Evolutionary conservation across 257 asterid genomes (phyloP), one percentile per base, ranked within the genome.

Genomic region (Capsicum pubescens): DNA sequence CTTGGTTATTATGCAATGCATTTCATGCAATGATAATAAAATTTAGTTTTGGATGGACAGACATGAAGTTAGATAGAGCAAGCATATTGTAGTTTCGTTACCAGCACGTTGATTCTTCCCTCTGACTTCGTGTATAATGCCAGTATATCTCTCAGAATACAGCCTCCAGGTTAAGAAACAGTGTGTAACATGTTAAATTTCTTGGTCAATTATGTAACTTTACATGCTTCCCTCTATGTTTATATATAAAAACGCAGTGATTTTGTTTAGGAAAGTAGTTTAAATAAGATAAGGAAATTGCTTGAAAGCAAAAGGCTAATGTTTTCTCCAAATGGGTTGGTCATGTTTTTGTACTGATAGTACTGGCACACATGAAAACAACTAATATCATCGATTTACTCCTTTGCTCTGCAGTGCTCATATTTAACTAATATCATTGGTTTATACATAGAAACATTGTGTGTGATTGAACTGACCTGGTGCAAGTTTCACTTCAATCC

Each of bases 301-400:
- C 79, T 70, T 12, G 36, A 70, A 70, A 57, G 67, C 83, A 79
- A 21, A 44, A 61, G 32, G 39, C 63, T 46, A 52, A 61, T 61
- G 19, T 46, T 81, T 56, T 81, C 6, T 0, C 48, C 80, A 72
- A 48, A 72, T 50, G 63, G 9, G 46, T 13, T 52, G 46, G 81
- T 76, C 63, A 50, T 76, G 61, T 21, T 50, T 21, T 76, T 13
- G 63, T 15, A 76, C 63, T 21, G 21, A 15, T 11, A 13, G 61
- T 2, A 15, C 46, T 50, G 6, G 59, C 63, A 52, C 19, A 13
- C 44, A 39, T 26, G 2, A 26, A 26, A 26, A 26, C 32, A 26
- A 26, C 1, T 26, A 26, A 26, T 26, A 26, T 26, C 32, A 26
- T 26, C 32, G 32, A 26, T 26, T 26, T 26, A 26, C 32, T 1